phyloP scores from a whole-genome alignment of 2,329 filamentous ascomycete species.

The Monilinia fructicola region DNA sequence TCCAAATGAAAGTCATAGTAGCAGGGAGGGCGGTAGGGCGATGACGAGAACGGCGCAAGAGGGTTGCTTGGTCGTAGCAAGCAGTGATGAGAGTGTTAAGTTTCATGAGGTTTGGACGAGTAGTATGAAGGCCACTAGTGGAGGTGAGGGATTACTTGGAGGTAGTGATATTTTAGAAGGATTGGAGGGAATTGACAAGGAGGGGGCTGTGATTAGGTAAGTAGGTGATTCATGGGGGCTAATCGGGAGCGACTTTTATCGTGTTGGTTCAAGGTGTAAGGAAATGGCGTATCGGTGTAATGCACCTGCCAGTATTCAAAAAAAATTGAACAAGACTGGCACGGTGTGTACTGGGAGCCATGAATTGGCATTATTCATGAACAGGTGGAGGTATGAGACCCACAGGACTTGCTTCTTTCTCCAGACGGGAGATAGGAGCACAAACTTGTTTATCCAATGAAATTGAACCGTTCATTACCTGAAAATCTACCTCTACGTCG shows the following conservation, averaged over 20 bases:
- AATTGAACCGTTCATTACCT: neutral
- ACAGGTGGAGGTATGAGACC: neutral
- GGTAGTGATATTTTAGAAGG: slow-evolving; percentile 84
- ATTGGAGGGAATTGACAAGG: slow-evolving; percentile 75
- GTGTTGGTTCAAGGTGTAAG: neutral
- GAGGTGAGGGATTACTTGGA: slow-evolving; percentile 63
- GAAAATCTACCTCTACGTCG: neutral
- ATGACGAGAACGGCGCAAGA: slow-evolving; percentile 61
- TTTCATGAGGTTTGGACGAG: slow-evolving; percentile 94
- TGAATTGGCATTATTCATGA: neutral
- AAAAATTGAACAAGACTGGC: neutral
- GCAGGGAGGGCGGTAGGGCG: slow-evolving; percentile 52
- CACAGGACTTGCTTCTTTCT: neutral
- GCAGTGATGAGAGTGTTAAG: slow-evolving; percentile 88
- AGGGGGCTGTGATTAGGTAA: slow-evolving; percentile 68
- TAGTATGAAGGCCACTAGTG: slow-evolving; percentile 53
- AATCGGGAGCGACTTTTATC: neutral
- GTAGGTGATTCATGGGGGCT: neutral
- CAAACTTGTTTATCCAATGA: neutral
- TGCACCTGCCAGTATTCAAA: neutral
- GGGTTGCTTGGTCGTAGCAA: slow-evolving; percentile 86
- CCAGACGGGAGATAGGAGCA: neutral
- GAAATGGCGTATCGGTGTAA: too few species aligned
- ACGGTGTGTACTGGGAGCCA: neutral
- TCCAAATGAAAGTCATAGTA: slow-evolving; percentile 43